These are phyloP conservation scores for Sphaerobolus stellatus DNA, from an alignment of 1,284 basidiomycete genomes.

Conservation along the genomic window DNA sequence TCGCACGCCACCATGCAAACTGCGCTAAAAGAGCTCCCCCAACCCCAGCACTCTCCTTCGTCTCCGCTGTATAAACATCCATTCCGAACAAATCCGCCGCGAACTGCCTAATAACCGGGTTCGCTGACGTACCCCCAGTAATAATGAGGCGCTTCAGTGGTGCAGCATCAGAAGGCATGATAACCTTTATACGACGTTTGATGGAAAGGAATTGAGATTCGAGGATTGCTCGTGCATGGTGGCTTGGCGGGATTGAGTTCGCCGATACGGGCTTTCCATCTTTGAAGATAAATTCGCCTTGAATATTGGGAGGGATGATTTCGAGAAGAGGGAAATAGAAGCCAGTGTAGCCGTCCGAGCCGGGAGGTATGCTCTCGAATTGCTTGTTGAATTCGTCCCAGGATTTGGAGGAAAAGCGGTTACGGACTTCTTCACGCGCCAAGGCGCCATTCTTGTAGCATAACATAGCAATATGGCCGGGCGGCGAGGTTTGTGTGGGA, in stretches of 20 bases:
- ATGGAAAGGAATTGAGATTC: slow-evolving; percentile 86
- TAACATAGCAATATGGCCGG: slow-evolving; percentile 67
- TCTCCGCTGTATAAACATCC: slow-evolving; percentile 65
- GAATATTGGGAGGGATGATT: slow-evolving; percentile 76
- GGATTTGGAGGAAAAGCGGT: slow-evolving; percentile 58
- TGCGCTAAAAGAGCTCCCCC: slow-evolving; percentile 70
- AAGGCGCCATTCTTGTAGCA: slow-evolving; percentile 86
- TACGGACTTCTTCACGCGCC: slow-evolving; percentile 77
- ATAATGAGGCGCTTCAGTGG: slow-evolving; percentile 71
- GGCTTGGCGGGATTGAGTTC: slow-evolving; percentile 45
- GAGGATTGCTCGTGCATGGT: slow-evolving; percentile 80
- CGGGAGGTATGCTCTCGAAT: slow-evolving; percentile 56
- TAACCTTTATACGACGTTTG: slow-evolving; percentile 64
- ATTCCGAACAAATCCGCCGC: slow-evolving; percentile 79
- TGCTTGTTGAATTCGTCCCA: slow-evolving; percentile 77
- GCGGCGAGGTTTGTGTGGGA: slow-evolving; percentile 55
- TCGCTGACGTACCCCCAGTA: slow-evolving; percentile 79
- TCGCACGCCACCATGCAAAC: slow-evolving; percentile 64
- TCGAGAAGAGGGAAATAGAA: slow-evolving; percentile 81
- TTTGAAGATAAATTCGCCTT: slow-evolving; percentile 65
- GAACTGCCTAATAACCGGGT: slow-evolving; percentile 71
- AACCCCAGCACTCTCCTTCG: slow-evolving; percentile 68
- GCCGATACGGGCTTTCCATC: slow-evolving; percentile 33
- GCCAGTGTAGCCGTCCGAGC: slow-evolving; percentile 61
- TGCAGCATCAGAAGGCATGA: slow-evolving; percentile 58